Percentiles rank a stretch among this genome's conserved stretches.
These are phyloP conservation scores for Penicillium corylophilum DNA, from an alignment of 2,329 filamentous ascomycete species.

Conservation along the genomic window DNA sequence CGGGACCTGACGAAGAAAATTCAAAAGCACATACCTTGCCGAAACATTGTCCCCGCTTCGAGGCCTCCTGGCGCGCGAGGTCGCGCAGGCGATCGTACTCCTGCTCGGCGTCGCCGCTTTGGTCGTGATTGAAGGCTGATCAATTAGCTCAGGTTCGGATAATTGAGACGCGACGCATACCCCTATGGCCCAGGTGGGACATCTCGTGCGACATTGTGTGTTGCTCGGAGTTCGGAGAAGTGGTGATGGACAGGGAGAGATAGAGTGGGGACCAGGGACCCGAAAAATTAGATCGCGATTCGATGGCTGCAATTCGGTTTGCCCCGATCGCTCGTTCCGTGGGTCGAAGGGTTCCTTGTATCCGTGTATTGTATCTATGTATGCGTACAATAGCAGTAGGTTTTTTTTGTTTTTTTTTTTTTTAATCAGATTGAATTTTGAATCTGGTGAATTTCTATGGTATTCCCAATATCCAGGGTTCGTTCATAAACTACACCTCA, in stretches of 20 bases:
- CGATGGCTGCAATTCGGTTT: not conserved
- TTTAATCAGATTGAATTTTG: not conserved
- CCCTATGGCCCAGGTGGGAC: conserved; percentile 42
- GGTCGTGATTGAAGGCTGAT: conserved; percentile 72
- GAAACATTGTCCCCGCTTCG: conserved; percentile 75
- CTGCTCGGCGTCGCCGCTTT: conserved; percentile 67
- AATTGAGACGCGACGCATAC: conserved; percentile 25
- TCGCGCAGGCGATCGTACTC: conserved; percentile 92
- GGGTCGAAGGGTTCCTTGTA: conserved; percentile 1
- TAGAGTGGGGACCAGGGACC: conserved; percentile 11
- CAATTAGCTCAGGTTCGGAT: not conserved
- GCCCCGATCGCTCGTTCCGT: conserved; percentile 7
- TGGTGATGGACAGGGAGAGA: not conserved
- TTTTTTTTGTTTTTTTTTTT: not conserved
- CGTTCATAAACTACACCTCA: not conserved
- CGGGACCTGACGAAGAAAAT: not conserved
- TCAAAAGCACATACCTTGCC: conserved; percentile 54
- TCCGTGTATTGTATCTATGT: not conserved
- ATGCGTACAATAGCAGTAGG: not conserved
- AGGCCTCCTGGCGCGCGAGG: conserved; percentile 75
- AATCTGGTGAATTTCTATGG: not conserved
- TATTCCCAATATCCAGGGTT: not conserved
- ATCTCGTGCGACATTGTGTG: conserved; percentile 43
- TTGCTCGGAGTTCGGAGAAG: not conserved
- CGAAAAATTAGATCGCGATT: conserved; percentile 22